These are phyloP conservation scores for Sistotremastrum suecicum DNA, from an alignment of 768 basidiomycete genomes.

Conservation along the genomic window DNA sequence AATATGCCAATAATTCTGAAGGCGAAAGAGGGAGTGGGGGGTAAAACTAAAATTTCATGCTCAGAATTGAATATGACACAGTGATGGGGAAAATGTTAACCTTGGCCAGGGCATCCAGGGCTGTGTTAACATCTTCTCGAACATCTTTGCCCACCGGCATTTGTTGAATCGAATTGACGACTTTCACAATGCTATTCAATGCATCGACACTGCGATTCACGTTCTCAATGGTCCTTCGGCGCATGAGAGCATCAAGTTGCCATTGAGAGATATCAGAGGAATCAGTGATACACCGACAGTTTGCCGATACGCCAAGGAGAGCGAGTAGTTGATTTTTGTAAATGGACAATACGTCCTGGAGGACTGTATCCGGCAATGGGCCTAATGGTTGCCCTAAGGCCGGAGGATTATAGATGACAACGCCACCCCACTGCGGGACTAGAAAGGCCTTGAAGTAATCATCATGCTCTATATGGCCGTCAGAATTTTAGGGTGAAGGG, in stretches of 20 bases:
- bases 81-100: constrained; percentile 25
- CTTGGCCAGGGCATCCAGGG: constrained; percentile 59
- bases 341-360: constrained; percentile 40
- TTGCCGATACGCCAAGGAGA: constrained; percentile 67
- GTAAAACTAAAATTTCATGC: constrained; percentile 23
- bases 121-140: constrained; percentile 49
- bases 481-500: not conserved
- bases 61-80: not conserved
- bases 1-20: constrained; percentile 36
- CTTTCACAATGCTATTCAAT: constrained; percentile 64
- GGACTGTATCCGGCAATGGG: constrained; percentile 16
- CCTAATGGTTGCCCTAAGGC: constrained; percentile 10
- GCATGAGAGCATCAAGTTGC: constrained; percentile 71
- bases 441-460: constrained; percentile 55
- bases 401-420: constrained; percentile 60
- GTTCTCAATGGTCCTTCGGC: constrained; percentile 59
- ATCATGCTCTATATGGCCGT: constrained; percentile 27
- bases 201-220: constrained; percentile 55
- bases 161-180: constrained; percentile 75
- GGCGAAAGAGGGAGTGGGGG: constrained; percentile 24
- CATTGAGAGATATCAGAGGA: constrained; percentile 38
- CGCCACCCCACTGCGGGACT: constrained; percentile 88
- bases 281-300: constrained; percentile 6
- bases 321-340: constrained; percentile 62
- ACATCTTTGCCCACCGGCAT: constrained; percentile 86